phyloP scores from a whole-genome alignment of 2,329 filamentous ascomycete genomes.

The Pezicula rhizophila region DNA sequence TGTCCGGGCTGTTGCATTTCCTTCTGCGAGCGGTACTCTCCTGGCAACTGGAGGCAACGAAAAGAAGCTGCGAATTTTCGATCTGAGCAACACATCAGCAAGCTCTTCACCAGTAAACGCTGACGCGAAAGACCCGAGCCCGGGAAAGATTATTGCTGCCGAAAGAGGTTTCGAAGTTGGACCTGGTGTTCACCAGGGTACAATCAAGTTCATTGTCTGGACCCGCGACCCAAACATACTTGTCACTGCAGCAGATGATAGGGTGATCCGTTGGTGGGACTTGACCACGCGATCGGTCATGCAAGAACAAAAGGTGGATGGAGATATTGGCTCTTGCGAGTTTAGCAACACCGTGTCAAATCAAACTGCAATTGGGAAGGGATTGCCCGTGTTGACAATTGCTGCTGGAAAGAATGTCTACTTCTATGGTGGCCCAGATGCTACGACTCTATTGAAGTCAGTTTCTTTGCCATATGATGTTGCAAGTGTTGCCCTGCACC shows the following conservation, averaged over 20 bases:
- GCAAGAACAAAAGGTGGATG: constrained; percentile 72
- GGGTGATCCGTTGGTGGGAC: constrained; percentile 92
- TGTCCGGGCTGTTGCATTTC: constrained; percentile 87
- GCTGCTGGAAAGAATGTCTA: constrained; percentile 92
- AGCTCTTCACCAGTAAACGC: constrained; percentile 26
- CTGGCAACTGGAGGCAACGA: constrained; percentile 92
- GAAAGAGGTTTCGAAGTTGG: constrained; percentile 80
- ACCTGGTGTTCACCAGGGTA: constrained; percentile 72
- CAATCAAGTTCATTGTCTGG: constrained; percentile 97
- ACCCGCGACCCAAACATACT: constrained; percentile 80
- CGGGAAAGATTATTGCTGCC: constrained; percentile 43
- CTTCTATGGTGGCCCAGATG: constrained; percentile 75
- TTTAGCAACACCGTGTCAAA: constrained; percentile 63
- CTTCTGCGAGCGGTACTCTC: constrained; percentile 72
- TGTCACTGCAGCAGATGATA: constrained; percentile 85
- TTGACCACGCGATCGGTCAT: constrained; percentile 70
- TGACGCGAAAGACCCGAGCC: constrained; percentile 27
- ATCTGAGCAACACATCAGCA: constrained; percentile 53
- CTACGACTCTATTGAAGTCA: constrained; percentile 69
- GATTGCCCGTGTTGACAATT: constrained; percentile 71
- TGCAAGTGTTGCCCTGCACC: constrained; percentile 83
- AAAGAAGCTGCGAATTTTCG: constrained; percentile 93
- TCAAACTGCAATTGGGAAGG: constrained; percentile 57
- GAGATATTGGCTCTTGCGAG: constrained; percentile 86
- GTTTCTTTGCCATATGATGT: constrained; percentile 78